These are phyloP conservation scores for Artemisia princeps DNA, from an alignment of 140 eudicot species.

Conservation along the genomic window DNA sequence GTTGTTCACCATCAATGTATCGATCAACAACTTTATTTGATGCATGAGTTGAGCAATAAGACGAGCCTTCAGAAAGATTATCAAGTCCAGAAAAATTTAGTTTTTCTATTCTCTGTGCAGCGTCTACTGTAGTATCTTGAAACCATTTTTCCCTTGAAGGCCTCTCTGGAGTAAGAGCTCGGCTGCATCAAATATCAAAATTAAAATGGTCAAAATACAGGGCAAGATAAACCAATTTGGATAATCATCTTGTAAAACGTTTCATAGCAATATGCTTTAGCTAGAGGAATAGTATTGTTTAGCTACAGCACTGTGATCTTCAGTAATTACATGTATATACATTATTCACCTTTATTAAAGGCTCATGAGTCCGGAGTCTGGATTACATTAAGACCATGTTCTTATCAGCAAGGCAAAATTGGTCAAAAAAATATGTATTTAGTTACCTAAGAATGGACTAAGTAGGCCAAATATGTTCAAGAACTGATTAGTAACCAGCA, in stretches of 20 bases:
- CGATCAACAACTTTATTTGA: constrained; percentile 72
- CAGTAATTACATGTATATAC: neutral
- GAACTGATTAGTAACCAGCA: neutral
- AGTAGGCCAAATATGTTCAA: neutral
- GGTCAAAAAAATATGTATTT: neutral
- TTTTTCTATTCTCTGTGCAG: constrained; percentile 33
- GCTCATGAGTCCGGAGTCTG: too few relatives aligned
- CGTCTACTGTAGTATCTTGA: constrained; percentile 26
- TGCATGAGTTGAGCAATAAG: constrained; percentile 55
- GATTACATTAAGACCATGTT: neutral
- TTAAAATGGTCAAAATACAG: constrained; percentile 13
- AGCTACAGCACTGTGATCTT: neutral
- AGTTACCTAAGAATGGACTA: neutral
- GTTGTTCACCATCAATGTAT: constrained; percentile 86
- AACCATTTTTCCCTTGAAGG: constrained; percentile 40
- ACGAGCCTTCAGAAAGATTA: constrained; percentile 53
- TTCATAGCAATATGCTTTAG: neutral
- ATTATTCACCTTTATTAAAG: neutral
- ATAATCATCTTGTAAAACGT: neutral
- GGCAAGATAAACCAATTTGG: neutral
- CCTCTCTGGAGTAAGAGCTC: constrained; percentile 70
- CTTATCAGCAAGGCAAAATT: neutral
- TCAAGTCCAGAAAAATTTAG: constrained; percentile 27
- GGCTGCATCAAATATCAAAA: constrained; percentile 27
- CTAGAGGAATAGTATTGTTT: neutral